These are phyloP conservation scores for Pleurotus djamor DNA, from an alignment of 768 basidiomycete genomes.

Conservation along the genomic window DNA sequence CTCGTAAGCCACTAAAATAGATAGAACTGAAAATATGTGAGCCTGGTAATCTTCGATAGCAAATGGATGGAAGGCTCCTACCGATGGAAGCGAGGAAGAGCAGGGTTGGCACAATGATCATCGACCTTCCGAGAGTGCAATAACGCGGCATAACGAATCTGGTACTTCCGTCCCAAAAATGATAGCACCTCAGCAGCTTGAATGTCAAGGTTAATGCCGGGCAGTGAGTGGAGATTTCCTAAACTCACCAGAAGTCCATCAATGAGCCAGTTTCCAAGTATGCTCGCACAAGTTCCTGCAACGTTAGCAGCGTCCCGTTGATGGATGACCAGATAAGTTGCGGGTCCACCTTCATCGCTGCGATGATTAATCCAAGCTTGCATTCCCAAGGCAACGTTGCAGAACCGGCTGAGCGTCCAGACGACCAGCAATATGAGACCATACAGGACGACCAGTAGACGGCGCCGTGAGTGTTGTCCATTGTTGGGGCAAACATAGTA, in stretches of 20 bases:
- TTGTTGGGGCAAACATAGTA: neutral
- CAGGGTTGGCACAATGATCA: neutral
- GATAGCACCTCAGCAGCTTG: neutral
- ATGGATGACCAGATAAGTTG: neutral
- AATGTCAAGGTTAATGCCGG: neutral
- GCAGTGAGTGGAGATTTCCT: neutral
- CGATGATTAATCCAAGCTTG: neutral
- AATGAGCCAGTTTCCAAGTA: neutral
- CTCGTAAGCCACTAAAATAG: conserved; percentile 24
- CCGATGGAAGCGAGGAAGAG: neutral
- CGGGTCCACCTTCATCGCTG: neutral
- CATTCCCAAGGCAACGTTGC: neutral
- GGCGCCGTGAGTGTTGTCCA: neutral
- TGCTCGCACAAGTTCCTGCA: neutral
- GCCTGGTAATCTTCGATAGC: neutral
- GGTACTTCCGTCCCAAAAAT: neutral
- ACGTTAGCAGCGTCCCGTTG: neutral
- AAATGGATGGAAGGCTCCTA: conserved; percentile 1
- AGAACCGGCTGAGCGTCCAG: neutral
- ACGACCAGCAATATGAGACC: neutral
- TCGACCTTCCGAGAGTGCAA: neutral
- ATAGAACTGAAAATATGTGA: conserved; percentile 17
- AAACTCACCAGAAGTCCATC: neutral
- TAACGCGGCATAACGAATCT: neutral
- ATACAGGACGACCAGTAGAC: neutral